Conservation (phyloP, 2,329 filamentous ascomycete genomes). For the Alternaria gaisen region DNA sequence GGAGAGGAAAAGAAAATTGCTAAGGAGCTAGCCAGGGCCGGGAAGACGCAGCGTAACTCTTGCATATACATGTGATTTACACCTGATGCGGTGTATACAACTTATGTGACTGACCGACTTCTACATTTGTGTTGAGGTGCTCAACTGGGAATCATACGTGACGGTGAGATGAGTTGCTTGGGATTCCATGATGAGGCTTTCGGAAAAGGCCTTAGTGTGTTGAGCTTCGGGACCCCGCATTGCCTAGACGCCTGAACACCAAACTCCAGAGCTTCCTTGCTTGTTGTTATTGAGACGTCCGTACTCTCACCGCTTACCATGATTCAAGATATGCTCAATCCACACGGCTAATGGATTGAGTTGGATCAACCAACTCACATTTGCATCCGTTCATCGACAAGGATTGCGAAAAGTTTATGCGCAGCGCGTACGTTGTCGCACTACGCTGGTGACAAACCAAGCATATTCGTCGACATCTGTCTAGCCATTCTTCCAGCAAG, state of each 20-base stretch:
- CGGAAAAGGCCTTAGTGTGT: not conserved
- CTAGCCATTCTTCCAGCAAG: slow-evolving; percentile 3
- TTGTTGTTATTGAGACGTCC: not conserved
- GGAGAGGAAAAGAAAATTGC: not conserved
- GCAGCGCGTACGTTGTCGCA: not conserved
- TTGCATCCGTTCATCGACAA: not conserved
- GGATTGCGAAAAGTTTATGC: not conserved
- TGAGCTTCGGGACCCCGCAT: slow-evolving; percentile 4
- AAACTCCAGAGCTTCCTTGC: slow-evolving; percentile 1
- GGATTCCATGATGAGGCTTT: not conserved
- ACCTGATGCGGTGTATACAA: not conserved
- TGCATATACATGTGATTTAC: not conserved
- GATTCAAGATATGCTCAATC: not conserved
- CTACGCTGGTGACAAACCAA: not conserved
- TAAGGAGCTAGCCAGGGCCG: not conserved
- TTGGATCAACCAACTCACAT: not conserved
- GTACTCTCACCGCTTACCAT: not conserved
- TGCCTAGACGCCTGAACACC: not conserved
- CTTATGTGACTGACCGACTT: not conserved
- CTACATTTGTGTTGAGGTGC: not conserved
- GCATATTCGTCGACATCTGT: not conserved
- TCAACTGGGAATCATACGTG: not conserved
- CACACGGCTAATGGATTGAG: not conserved
- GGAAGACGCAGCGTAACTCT: not conserved
- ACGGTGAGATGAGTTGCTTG: not conserved